A percentile compares a stretch with the other conserved stretches of the same genome.
phyloP scores from a whole-genome alignment of 345 rosid species.

The Psidium friedrichsthalianum region DNA sequence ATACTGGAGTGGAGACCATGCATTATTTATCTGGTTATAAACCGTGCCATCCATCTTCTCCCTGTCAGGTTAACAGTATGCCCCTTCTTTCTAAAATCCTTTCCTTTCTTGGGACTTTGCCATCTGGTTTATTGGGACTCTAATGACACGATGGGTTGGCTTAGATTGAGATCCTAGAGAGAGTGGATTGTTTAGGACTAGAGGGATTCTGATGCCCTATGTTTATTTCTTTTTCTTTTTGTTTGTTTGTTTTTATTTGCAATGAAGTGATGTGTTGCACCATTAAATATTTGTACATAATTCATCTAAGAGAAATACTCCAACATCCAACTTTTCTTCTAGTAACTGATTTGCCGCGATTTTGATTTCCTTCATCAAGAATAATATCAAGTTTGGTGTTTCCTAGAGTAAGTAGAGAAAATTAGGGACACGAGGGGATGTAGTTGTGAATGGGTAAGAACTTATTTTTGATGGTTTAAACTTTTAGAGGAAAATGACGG shows the following conservation, averaged over 20 bases:
- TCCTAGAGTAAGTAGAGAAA: not conserved
- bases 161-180: not conserved
- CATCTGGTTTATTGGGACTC: not conserved
- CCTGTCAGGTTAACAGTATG: not conserved
- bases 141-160: not conserved
- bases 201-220: not conserved
- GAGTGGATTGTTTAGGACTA: not conserved
- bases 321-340: not conserved
- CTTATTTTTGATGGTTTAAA: not conserved
- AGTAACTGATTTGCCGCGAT: not conserved
- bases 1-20: not conserved
- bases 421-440: not conserved
- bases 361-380: not conserved
- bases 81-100: not conserved
- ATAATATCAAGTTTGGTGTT: not conserved
- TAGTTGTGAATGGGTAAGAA: not conserved
- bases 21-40: not conserved
- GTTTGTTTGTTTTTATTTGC: not conserved
- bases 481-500: not conserved
- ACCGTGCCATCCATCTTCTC: not conserved
- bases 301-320: not conserved
- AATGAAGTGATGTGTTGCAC: not conserved
- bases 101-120: not conserved
- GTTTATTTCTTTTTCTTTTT: not conserved
- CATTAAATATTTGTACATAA: not conserved